Conservation (phyloP, 202 grass and related monocot species). For the Panicum hallii region DNA sequence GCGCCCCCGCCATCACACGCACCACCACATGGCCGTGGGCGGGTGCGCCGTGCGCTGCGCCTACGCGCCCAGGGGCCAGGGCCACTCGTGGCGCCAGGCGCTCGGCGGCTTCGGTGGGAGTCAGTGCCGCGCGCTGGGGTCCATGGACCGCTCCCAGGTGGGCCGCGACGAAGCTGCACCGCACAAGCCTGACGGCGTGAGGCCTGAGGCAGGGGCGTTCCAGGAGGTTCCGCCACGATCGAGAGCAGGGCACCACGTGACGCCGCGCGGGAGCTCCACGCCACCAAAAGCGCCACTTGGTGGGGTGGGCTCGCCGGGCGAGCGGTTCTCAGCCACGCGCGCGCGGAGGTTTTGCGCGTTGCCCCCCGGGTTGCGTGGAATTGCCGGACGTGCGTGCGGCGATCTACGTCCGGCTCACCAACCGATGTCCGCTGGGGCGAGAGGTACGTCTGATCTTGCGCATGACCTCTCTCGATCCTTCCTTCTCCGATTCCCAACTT, state of each 20-base stretch:
- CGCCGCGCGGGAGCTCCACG: slow-evolving; percentile 21
- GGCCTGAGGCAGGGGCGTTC: slow-evolving; percentile 35
- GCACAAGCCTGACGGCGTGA: slow-evolving; percentile 24
- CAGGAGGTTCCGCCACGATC: slow-evolving; percentile 34
- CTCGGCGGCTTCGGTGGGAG: neutral
- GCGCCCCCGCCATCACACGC: slow-evolving; percentile 22
- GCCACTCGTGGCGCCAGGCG: neutral
- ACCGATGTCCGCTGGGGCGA: neutral
- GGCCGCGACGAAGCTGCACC: slow-evolving; percentile 32
- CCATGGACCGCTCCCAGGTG: slow-evolving; percentile 43
- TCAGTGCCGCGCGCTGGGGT: neutral
- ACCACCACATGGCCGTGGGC: slow-evolving; percentile 18
- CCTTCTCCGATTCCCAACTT: no score
- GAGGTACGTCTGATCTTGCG: no score
- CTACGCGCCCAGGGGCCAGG: neutral
- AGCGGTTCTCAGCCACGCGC: slow-evolving; percentile 17
- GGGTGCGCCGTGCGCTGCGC: neutral
- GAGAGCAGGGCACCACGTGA: slow-evolving; percentile 42
- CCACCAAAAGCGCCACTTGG: slow-evolving; percentile 25
- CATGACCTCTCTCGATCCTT: no score
- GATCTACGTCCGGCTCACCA: neutral
- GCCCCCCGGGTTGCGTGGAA: neutral
- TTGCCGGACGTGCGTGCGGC: neutral
- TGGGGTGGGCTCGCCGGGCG: neutral
- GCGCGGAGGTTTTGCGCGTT: neutral